Base-by-base conservation (phyloP, 495 filamentous ascomycete species). In the Amniculicola lignicola region DNA sequence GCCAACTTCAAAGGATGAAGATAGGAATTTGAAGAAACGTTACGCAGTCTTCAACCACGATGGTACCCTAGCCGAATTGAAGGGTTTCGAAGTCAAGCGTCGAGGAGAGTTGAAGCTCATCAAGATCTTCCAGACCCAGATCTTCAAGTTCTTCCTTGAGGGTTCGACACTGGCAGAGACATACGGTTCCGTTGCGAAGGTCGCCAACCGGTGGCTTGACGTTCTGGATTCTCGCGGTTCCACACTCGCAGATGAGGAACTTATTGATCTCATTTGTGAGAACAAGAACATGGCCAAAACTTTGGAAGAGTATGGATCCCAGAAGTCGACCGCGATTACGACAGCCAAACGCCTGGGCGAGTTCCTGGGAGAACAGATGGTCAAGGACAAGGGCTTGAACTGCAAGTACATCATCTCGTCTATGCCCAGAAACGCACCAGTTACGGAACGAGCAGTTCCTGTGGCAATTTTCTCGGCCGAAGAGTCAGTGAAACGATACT, bases 1-100 rank as follows among this genome's bases (percentile, higher is more conserved):
- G 37, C 93, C 93, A 22, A 96, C 93, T 2, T 96, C 90, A 0
- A 96, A 98, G 65, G 93, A 99, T 69, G 93, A 96, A 70, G 89
- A 96, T 73, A 97, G 95, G 76, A 99, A 99, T 69, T 77, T 99
- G 79, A 99, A 99, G 75, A 99, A 99, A 70, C 82, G 93, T 66
- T 99, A 99, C 67, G 93, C 93, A 27, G 93, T 99, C 11, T 99
- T 99, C 78, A 97, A 99, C 62, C 87, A 97, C 59, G 94, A 99
- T 66, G 93, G 93, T 25, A 94, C 82, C 63, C 73, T 99, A 19
- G 93, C 93, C n/a, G 93, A 99, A 69, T 69, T 99, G 63, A 99
- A 99, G 69, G 93, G 93, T 9, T 99, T 99, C 62, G 93, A 99
- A 63, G 82, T 99, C 59, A 99, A 99, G 77, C 86, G 93, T 64